phyloP scores from a whole-genome alignment of 805 yeast species.

The Grigorovia transvaalensis region DNA sequence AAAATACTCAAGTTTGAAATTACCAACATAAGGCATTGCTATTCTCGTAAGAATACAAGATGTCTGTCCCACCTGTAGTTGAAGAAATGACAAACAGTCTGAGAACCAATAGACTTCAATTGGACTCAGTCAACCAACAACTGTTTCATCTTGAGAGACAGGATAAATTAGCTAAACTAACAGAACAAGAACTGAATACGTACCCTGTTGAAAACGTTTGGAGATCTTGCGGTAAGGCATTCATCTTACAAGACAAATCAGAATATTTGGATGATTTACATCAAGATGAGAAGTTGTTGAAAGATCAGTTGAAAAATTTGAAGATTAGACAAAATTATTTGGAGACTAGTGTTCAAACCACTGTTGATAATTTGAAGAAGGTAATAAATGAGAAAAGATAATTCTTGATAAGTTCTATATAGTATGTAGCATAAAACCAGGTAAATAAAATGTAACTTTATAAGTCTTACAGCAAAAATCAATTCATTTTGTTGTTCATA shows the following conservation, averaged over 20 bases:
- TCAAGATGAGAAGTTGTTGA: constrained; percentile 41
- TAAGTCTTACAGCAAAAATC: neutral
- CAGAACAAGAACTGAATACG: constrained; percentile 45
- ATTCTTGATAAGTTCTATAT: neutral
- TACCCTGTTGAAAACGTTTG: constrained; percentile 49
- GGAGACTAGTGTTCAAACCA: constrained; percentile 67
- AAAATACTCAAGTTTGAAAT: no score
- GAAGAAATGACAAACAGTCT: constrained; percentile 22
- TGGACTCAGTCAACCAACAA: constrained; percentile 24
- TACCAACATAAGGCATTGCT: no score
- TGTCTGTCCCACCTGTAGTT: constrained; percentile 3
- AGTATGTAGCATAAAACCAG: neutral
- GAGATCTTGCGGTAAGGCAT: constrained; percentile 79
- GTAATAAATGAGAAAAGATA: constrained; percentile 18
- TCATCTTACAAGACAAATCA: constrained; percentile 32
- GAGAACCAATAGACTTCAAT: constrained; percentile 22
- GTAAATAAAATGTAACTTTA: no score
- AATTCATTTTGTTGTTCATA: neutral
- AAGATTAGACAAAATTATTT: constrained; percentile 61
- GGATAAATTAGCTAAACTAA: constrained; percentile 41
- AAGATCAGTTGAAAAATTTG: constrained; percentile 51
- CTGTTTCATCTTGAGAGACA: constrained; percentile 23
- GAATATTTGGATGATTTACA: constrained; percentile 41
- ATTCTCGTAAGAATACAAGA: neutral
- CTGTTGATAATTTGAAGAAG: constrained; percentile 51